These are phyloP conservation scores for Gracilariopsis chorda DNA, from an alignment of 23 red algal genomes.

Conservation along the genomic window DNA sequence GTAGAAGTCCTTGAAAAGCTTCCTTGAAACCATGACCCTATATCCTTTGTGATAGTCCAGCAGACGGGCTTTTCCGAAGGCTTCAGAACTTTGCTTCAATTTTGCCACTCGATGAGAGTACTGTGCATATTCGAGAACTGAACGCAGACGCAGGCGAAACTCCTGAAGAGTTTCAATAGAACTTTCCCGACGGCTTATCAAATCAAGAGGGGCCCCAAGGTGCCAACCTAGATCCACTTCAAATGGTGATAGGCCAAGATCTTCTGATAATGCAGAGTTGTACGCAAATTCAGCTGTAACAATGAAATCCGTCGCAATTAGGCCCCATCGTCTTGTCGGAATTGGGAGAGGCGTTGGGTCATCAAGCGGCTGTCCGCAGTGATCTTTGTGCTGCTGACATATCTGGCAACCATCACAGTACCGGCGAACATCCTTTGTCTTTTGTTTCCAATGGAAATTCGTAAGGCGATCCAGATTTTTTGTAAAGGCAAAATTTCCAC, in stretches of 20 bases:
- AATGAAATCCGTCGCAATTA: neutral
- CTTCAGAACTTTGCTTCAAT: neutral
- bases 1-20: neutral
- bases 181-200: neutral
- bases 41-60: neutral
- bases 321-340: neutral
- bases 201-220: neutral
- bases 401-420: neutral
- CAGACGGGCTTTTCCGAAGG: neutral
- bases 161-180: neutral
- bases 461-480: neutral
- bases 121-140: neutral
- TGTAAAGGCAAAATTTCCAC: neutral
- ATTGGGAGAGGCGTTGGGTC: neutral
- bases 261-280: neutral
- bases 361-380: neutral
- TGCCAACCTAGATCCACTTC: neutral
- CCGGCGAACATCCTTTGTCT: neutral
- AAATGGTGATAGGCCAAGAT: slow-evolving; percentile 16
- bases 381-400: slow-evolving; percentile 3
- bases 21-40: neutral
- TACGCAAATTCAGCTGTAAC: slow-evolving; percentile 15
- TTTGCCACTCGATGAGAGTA: neutral
- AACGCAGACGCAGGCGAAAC: neutral
- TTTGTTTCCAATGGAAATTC: slow-evolving; percentile 14